Conservation (phyloP, 2,329 filamentous ascomycete genomes). For the Trichoderma semiorbis region DNA sequence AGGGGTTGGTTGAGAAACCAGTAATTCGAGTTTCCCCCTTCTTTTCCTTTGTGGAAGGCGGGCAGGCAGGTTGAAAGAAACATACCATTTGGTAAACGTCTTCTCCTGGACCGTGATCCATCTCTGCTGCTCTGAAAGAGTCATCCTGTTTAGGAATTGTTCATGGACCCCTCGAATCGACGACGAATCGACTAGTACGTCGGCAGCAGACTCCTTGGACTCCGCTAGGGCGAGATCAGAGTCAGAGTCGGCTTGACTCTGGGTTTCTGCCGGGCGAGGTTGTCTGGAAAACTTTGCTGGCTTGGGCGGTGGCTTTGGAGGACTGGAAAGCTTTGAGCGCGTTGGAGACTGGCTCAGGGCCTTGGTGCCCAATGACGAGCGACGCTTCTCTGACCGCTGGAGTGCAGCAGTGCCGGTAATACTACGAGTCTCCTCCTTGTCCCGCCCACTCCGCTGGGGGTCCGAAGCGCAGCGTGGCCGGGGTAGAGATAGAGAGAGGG, state of each 20-base stretch:
- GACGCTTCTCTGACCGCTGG: conserved; percentile 17
- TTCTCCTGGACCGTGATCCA: conserved; percentile 89
- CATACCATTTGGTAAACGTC: conserved; percentile 92
- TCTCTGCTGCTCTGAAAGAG: conserved; percentile 60
- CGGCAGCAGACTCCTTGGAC: conserved; percentile 31
- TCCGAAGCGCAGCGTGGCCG: conserved; percentile 13
- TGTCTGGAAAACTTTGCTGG: conserved; percentile 15
- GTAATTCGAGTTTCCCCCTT: not conserved
- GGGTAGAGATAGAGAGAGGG: conserved; percentile 15
- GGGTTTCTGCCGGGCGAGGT: conserved; percentile 5
- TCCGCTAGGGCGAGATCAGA: conserved; percentile 32
- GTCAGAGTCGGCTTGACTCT: not conserved
- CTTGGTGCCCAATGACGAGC: conserved; percentile 23
- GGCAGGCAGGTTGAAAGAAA: not conserved
- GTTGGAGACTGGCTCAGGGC: conserved; percentile 5
- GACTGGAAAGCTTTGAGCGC: conserved; percentile 14
- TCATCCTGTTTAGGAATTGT: conserved; percentile 56
- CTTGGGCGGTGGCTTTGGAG: conserved; percentile 13
- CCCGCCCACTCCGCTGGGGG: conserved; percentile 15
- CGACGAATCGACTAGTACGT: conserved; percentile 27
- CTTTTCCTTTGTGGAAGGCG: not conserved
- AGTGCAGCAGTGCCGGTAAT: not conserved
- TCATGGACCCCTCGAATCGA: conserved; percentile 48
- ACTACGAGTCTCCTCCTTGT: conserved; percentile 10
- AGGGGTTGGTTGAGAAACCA: conserved; percentile 10